Conservation (phyloP, 2,329 filamentous ascomycete species). For the Colletotrichum spaethianum region DNA sequence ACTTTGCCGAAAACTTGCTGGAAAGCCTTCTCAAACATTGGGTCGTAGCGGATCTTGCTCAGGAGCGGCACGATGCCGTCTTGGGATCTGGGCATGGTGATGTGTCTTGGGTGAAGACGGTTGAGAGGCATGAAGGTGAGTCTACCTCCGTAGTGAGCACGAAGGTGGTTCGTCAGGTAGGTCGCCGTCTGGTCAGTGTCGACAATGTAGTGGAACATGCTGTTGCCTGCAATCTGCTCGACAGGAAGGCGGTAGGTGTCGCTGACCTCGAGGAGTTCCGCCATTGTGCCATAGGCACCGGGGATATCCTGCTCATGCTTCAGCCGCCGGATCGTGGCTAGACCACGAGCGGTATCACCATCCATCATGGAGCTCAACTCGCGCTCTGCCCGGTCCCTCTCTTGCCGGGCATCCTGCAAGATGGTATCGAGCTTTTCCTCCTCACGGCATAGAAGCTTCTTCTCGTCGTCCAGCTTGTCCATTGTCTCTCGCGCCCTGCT, state of each 20-base stretch:
- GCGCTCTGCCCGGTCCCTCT: slow-evolving; percentile 83
- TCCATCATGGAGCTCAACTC: slow-evolving; percentile 90
- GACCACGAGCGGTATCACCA: slow-evolving; percentile 85
- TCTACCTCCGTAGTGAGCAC: slow-evolving; percentile 84
- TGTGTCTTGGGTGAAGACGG: slow-evolving; percentile 78
- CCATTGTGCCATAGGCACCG: slow-evolving; percentile 92
- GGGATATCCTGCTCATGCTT: slow-evolving; percentile 84
- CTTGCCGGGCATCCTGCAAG: slow-evolving; percentile 80
- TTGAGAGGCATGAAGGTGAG: slow-evolving; percentile 96
- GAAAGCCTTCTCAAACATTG: slow-evolving; percentile 86
- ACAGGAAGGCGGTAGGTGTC: slow-evolving; percentile 90
- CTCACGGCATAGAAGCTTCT: slow-evolving; percentile 89
- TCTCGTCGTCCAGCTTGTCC: slow-evolving; percentile 86
- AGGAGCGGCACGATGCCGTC: slow-evolving; percentile 84
- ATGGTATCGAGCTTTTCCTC: slow-evolving; percentile 88
- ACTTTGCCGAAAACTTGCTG: slow-evolving; percentile 96
- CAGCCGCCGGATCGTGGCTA: slow-evolving; percentile 88
- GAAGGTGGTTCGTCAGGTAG: slow-evolving; percentile 82
- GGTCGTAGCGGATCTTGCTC: slow-evolving; percentile 85
- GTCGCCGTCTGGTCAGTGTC: slow-evolving; percentile 92
- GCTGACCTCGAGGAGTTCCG: slow-evolving; percentile 90
- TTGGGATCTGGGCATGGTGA: slow-evolving; percentile 82
- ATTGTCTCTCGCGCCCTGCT: slow-evolving; percentile 83
- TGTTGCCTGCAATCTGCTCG: slow-evolving; percentile 92
- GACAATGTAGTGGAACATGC: slow-evolving; percentile 96